These are phyloP conservation scores for Gnaphalium uliginosum DNA, from an alignment of 129 eudicot species.

Conservation along the genomic window DNA sequence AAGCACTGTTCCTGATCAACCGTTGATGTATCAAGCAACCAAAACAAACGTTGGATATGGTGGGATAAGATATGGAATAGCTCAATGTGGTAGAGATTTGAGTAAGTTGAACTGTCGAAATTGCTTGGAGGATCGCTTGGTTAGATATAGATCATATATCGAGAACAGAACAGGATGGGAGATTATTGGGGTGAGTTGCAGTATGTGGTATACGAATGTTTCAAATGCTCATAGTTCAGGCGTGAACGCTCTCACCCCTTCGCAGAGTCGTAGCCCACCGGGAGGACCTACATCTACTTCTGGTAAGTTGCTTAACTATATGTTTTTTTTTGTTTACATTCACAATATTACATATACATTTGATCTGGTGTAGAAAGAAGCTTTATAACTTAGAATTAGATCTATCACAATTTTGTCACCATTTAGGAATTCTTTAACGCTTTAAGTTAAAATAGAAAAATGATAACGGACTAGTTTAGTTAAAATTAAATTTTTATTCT, in stretches of 20 bases:
- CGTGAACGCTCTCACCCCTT: background rate
- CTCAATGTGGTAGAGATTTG: conserved; percentile 35
- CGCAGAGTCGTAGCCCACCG: background rate
- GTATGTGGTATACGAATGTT: conserved; percentile 32
- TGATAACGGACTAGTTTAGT: no score
- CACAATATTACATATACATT: no score
- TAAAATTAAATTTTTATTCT: no score
- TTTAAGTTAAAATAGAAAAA: no score
- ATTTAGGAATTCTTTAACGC: no score
- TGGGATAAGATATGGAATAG: conserved; percentile 33
- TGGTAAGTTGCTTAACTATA: conserved; percentile 4
- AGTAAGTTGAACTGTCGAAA: conserved; percentile 23
- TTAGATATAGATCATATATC: background rate
- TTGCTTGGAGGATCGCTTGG: conserved; percentile 30
- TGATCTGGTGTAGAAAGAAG: no score
- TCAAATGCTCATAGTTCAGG: background rate
- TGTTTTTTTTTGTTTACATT: background rate
- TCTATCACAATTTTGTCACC: no score
- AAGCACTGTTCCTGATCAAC: conserved; percentile 16
- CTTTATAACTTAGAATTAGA: no score
- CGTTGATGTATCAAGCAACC: conserved; percentile 22
- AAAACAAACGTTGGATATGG: conserved; percentile 15
- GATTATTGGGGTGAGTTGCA: conserved; percentile 28
- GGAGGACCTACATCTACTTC: conserved; percentile 11
- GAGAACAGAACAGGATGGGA: conserved; percentile 21